Conservation (phyloP, 306 rosid genomes). For the Cucumis cinereus region DNA sequence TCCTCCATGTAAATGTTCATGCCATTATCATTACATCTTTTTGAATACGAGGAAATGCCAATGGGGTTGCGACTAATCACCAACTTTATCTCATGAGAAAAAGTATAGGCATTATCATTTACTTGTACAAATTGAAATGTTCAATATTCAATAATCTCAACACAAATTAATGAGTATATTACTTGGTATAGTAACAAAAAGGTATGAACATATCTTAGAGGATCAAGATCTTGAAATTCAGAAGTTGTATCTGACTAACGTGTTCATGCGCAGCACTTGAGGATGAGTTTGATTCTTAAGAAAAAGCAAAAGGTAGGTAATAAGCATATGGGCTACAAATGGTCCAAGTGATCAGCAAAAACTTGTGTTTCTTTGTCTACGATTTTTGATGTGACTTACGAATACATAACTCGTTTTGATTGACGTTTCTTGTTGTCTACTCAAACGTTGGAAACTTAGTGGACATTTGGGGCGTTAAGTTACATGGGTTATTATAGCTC, state of each 20-base stretch:
- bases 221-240: conserved; percentile 14
- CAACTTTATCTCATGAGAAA: neutral
- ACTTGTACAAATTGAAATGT: neutral
- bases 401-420: conserved; percentile 18
- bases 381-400: conserved; percentile 8
- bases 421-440: neutral
- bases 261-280: conserved; percentile 19
- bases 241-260: conserved; percentile 19
- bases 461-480: too few relatives aligned
- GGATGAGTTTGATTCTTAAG: conserved; percentile 14
- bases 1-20: neutral
- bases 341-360: conserved; percentile 25
- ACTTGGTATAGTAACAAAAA: neutral
- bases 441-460: too few relatives aligned
- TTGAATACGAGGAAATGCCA: conserved; percentile 7
- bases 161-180: neutral
- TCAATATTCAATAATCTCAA: neutral
- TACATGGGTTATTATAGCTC: too few relatives aligned
- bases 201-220: conserved; percentile 6
- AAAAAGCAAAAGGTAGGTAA: conserved; percentile 14
- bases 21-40: neutral
- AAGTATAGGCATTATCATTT: neutral
- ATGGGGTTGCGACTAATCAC: neutral
- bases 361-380: conserved; percentile 19
- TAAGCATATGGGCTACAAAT: conserved; percentile 20